Percentiles rank a stretch among this genome's conserved stretches.
phyloP scores from a whole-genome alignment of 371 early-diverging fungal genomes.

The Mortierella polycephala region DNA sequence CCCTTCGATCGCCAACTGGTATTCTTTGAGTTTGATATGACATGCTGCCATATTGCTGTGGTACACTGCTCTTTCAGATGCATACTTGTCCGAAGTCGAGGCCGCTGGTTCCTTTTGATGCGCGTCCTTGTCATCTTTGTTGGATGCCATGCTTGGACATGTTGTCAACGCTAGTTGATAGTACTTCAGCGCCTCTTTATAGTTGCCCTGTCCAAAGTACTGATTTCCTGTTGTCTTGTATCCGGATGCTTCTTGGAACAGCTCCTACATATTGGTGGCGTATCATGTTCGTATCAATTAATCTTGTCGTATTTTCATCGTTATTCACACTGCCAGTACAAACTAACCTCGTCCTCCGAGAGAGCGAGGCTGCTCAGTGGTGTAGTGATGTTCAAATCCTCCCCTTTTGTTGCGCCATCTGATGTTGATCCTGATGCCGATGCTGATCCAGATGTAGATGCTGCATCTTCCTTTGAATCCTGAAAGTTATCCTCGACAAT shows the following conservation, averaged over 20 bases:
- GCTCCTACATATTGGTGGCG: conserved; percentile 26
- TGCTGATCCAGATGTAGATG: not conserved
- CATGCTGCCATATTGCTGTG: conserved; percentile 78
- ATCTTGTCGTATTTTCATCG: not conserved
- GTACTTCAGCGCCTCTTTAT: conserved; percentile 60
- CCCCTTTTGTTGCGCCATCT: not conserved
- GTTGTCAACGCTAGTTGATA: conserved; percentile 72
- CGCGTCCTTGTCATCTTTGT: not conserved
- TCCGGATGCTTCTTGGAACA: conserved; percentile 60
- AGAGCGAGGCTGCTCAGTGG: conserved; percentile 14
- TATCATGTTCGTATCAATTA: not conserved
- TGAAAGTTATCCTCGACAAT: conserved; percentile 34
- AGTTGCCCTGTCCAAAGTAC: conserved; percentile 63
- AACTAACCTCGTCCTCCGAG: conserved; percentile 35
- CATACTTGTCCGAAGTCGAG: conserved; percentile 1
- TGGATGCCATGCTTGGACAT: conserved; percentile 59
- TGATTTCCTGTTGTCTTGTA: conserved; percentile 66
- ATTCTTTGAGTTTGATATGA: conserved; percentile 68
- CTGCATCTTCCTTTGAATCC: not conserved
- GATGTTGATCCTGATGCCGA: not conserved
- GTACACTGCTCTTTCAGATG: conserved; percentile 65
- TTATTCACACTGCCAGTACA: too few species aligned
- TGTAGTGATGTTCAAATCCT: conserved; percentile 1
- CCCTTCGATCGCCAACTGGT: conserved; percentile 65
- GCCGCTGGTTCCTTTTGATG: too few species aligned